A percentile compares a stretch with the other conserved stretches of the same genome.
Evolutionary conservation across 257 asterid species (phyloP).

Genomic region (Jacaranda mimosifolia): DNA sequence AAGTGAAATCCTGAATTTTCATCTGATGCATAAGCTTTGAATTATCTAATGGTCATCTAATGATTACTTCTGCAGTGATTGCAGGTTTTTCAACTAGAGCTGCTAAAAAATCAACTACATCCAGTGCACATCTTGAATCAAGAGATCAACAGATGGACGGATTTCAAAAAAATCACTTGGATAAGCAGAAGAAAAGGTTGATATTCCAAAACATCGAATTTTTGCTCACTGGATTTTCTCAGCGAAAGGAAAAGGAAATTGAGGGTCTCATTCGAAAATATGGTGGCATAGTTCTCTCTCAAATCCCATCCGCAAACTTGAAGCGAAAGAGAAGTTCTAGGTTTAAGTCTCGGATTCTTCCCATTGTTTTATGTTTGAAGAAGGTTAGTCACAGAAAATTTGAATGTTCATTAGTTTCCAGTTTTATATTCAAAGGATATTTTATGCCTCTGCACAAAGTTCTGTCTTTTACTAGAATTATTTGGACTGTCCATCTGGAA

Average conservation of each 20-base stretch:
- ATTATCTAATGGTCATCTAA: constrained; percentile 34
- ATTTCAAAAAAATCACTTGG: constrained; percentile 34
- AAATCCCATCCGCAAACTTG: constrained; percentile 59
- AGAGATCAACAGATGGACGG: constrained; percentile 50
- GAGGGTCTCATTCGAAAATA: constrained; percentile 64
- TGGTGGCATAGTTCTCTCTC: constrained; percentile 77
- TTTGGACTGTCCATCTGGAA: constrained; percentile 23
- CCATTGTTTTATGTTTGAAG: constrained; percentile 70
- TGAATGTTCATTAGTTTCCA: constrained; percentile 19
- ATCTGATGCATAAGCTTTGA: constrained; percentile 14
- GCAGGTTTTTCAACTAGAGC: constrained; percentile 59
- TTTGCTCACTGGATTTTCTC: constrained; percentile 79
- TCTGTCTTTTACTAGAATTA: constrained; percentile 9
- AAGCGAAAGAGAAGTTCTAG: constrained; percentile 59
- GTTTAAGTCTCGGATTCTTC: constrained; percentile 55
- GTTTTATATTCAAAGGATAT: constrained; percentile 14
- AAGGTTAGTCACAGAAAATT: constrained; percentile 56
- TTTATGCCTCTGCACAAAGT: constrained; percentile 23
- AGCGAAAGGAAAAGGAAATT: constrained; percentile 67
- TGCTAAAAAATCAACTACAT: constrained; percentile 48
- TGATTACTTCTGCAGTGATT: constrained; percentile 34
- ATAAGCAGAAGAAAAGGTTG: constrained; percentile 55
- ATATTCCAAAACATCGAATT: constrained; percentile 75
- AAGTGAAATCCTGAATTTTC: constrained; percentile 44
- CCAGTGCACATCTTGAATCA: constrained; percentile 48